Evolutionary conservation across 208 protist genomes (phyloP).

Genomic region (Leishmania braziliensis): DNA sequence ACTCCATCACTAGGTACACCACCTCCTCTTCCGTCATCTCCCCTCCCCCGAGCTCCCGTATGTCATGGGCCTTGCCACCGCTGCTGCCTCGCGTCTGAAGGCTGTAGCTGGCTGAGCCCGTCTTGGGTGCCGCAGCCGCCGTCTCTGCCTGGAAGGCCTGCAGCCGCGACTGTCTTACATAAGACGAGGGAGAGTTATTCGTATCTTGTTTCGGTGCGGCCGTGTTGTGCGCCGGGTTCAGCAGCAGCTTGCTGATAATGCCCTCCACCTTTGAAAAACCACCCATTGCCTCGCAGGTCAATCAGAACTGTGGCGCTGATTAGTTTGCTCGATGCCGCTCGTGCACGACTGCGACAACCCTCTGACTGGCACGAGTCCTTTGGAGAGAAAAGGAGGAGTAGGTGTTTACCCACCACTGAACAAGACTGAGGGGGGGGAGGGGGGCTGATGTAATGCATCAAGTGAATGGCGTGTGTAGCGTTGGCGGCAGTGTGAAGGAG

Average conservation of each 20-base stretch:
- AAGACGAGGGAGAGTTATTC: slow-evolving; percentile 30
- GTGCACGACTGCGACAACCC: not conserved
- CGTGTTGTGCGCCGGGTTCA: slow-evolving; percentile 68
- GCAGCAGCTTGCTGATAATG: slow-evolving; percentile 69
- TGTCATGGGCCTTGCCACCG: not conserved
- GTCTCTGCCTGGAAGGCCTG: slow-evolving; percentile 39
- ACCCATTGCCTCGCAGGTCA: not conserved
- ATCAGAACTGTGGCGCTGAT: not conserved
- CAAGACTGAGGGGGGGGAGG: not conserved
- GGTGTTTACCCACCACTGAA: not conserved
- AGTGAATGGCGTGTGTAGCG: not conserved
- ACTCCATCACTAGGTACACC: slow-evolving; percentile 70
- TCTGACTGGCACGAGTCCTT: not conserved
- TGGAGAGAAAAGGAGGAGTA: not conserved
- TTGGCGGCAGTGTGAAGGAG: not conserved
- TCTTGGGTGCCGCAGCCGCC: slow-evolving; percentile 8
- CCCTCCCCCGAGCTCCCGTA: not conserved
- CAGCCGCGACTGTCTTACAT: slow-evolving; percentile 48
- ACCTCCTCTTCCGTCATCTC: slow-evolving; percentile 77
- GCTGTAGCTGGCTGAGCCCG: slow-evolving; percentile 22
- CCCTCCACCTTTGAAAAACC: slow-evolving; percentile 35
- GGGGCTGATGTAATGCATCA: not conserved
- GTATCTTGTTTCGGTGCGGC: slow-evolving; percentile 25
- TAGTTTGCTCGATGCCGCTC: not conserved
- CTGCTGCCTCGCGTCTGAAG: slow-evolving; percentile 13